phyloP scores from a whole-genome alignment of 345 rosid species.

The Eucalyptus sp. region DNA sequence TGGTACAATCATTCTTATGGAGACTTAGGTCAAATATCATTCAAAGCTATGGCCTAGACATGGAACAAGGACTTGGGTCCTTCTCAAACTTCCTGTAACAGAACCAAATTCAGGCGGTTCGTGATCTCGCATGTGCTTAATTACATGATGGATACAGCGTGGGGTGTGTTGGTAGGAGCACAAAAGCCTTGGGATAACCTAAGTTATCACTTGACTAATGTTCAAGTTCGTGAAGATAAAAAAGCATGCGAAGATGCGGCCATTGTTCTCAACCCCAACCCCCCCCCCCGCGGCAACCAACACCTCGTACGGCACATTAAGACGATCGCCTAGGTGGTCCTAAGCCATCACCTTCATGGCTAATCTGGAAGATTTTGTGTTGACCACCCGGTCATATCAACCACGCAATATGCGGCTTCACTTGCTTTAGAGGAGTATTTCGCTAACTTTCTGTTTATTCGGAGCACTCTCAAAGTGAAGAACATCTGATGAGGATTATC shows the following conservation, averaged over 20 bases:
- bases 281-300: background rate
- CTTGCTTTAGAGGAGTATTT: background rate
- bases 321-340: background rate
- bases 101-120: background rate
- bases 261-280: background rate
- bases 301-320: background rate
- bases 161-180: background rate
- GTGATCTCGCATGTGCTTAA: background rate
- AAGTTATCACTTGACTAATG: background rate
- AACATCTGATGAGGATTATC: background rate
- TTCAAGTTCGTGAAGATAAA: background rate
- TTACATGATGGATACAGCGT: background rate
- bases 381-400: background rate
- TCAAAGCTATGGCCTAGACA: background rate
- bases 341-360: background rate
- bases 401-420: background rate
- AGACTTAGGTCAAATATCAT: background rate
- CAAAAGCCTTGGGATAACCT: background rate
- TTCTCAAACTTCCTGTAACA: background rate
- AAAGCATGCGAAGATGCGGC: background rate
- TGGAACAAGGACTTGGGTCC: background rate
- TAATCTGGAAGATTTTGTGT: background rate
- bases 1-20: background rate
- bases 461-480: background rate
- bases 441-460: background rate